These are phyloP conservation scores for Jamesozyma spencerorum DNA, from an alignment of 805 yeast species.

Conservation along the genomic window DNA sequence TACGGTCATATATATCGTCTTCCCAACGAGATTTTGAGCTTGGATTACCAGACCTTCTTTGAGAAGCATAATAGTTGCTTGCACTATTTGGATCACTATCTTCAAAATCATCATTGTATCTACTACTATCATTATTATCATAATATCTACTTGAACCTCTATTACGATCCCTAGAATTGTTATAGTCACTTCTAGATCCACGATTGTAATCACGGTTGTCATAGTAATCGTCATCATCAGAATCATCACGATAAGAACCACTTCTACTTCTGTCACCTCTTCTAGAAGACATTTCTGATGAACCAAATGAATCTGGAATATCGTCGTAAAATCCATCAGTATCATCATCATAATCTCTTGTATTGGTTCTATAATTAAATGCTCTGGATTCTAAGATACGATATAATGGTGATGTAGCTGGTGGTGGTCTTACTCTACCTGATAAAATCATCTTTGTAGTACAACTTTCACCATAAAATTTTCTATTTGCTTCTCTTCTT, in stretches of 20 bases:
- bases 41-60: constrained; percentile 20
- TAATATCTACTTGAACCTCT: background rate
- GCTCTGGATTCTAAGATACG: constrained; percentile 80
- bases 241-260: constrained; percentile 20
- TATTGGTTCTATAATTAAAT: constrained; percentile 46
- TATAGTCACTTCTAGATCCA: constrained; percentile 6
- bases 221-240: constrained; percentile 17
- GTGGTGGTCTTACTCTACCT: constrained; percentile 89
- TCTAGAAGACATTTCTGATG: constrained; percentile 29
- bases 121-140: constrained; percentile 8
- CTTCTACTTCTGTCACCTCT: constrained; percentile 7
- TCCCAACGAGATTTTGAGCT: constrained; percentile 56
- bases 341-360: constrained; percentile 49
- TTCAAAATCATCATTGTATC: constrained; percentile 8
- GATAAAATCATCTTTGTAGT: constrained; percentile 78
- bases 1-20: constrained; percentile 70
- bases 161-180: constrained; percentile 6
- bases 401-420: constrained; percentile 79
- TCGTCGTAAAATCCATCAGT: constrained; percentile 51
- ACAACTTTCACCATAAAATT: constrained; percentile 82
- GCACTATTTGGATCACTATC: constrained; percentile 33
- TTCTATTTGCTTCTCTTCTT: constrained; percentile 93
- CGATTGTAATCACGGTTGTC: constrained; percentile 7
- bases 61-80: constrained; percentile 32
- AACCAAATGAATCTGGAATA: constrained; percentile 37